phyloP scores from a whole-genome alignment of 495 filamentous ascomycete species.

The Filosporella fistucella region DNA sequence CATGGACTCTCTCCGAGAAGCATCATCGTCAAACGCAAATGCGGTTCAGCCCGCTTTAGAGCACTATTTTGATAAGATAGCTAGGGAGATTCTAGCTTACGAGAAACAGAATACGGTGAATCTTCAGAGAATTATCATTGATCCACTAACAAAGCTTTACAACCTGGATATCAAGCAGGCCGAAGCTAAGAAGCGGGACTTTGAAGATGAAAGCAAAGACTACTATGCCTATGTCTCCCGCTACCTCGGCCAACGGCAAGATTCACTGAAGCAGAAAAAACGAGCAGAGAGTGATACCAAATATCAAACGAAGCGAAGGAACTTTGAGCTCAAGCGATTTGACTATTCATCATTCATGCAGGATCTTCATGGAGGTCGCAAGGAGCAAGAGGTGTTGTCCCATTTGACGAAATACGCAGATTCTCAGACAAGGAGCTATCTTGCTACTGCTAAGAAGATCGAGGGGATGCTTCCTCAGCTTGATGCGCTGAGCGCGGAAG shows the following conservation, averaged over 20 bases:
- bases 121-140: constrained; percentile 88
- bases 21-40: constrained; percentile 85
- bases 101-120: constrained; percentile 80
- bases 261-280: constrained; percentile 96
- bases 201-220: constrained; percentile 96
- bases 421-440: constrained; percentile 78
- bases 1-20: constrained; percentile 83
- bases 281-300: constrained; percentile 90
- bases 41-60: constrained; percentile 94
- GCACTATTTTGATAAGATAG: constrained; percentile 97
- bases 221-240: constrained; percentile 93
- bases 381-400: constrained; percentile 95
- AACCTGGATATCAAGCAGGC: constrained; percentile 96
- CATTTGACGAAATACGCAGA: constrained; percentile 94
- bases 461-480: constrained; percentile 85
- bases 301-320: constrained; percentile 88
- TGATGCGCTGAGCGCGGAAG: constrained; percentile 85
- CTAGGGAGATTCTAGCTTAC: constrained; percentile 81
- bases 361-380: constrained; percentile 92
- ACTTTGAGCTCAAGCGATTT: constrained; percentile 94
- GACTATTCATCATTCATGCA: constrained; percentile 99
- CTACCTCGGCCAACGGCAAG: constrained; percentile 91
- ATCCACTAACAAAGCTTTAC: constrained; percentile 88
- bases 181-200: constrained; percentile 94
- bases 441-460: constrained; percentile 79